Evolutionary conservation across 352 stramenopile genomes (phyloP), one percentile per base, ranked within the genome.

Genomic region (Phytopythium montanum): DNA sequence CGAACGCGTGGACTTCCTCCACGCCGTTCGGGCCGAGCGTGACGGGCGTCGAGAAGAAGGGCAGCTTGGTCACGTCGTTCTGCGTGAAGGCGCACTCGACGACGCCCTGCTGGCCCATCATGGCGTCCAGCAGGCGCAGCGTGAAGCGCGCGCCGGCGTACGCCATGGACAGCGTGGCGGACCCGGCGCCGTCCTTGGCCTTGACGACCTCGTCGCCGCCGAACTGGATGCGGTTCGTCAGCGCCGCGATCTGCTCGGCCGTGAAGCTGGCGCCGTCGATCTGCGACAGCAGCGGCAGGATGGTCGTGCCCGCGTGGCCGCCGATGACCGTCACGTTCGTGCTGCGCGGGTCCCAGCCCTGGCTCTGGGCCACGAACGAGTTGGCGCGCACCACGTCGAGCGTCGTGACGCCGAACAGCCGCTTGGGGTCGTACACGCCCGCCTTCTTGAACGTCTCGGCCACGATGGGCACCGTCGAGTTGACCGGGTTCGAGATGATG

Each of bases 401-500:
- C 49, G 97, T 99, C 39, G 97, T 99, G 31, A 99, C 97, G 63
- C 97, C 97, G 63, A 98, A 98, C 42, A 99, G 83, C 60, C 98
- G 98, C 71, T 98, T 97, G 23, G 91, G 89, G 80, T 99, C 79
- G 85, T 99, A 99, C 34, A 98, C 94, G 42, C 90, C 89, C 34
- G 76, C 67, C 69, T 98, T 97, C 85, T 99, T 99, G 62, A 99
- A 90, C 7, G 97, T 97, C 82, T 99, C 97, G 46, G 97, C 96
- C 51, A 98, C 97, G 70, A 99, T 99, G 23, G 98, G 98, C 58
- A 99, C 97, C 19, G 97, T 99, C 46, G 93, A 99, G 86, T 99
- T 99, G 66, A 99, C 97, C 9, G 98, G 98, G 85, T 99, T 99
- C 64, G 90, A 96, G 73, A 99, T 99, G 75, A 99, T 98, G 48